phyloP scores from a whole-genome alignment of 176 grass and related monocot species.

The Olyra latifolia region DNA sequence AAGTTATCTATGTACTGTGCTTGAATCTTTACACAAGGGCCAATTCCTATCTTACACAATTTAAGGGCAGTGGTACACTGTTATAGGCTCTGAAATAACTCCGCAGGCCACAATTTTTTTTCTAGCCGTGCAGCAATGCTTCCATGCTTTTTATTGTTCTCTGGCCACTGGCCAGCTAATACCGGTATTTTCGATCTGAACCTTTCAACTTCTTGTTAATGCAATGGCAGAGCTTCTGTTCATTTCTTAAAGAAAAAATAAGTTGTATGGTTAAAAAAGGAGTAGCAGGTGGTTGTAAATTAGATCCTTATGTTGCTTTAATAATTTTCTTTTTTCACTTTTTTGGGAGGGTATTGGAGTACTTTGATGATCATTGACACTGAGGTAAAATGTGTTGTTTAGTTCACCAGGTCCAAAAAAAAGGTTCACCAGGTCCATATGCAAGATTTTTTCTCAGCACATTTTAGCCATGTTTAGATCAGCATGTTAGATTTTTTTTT shows the following conservation, averaged over 20 bases:
- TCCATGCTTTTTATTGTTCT: not conserved
- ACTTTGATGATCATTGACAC: not conserved
- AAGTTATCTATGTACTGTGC: not conserved
- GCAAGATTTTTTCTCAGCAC: not conserved
- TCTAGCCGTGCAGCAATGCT: not conserved
- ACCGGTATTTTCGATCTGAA: not conserved
- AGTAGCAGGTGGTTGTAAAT: not conserved
- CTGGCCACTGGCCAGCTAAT: not conserved
- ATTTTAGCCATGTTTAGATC: not conserved
- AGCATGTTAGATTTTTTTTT: not conserved
- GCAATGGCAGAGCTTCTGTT: not conserved
- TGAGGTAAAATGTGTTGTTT: not conserved
- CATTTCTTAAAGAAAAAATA: not conserved
- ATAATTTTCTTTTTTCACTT: not conserved
- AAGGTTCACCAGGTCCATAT: not conserved
- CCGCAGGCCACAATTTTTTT: not conserved
- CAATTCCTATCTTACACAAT: not conserved
- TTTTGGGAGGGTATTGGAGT: not conserved
- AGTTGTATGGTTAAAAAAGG: not conserved
- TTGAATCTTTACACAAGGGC: not conserved
- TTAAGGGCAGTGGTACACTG: not conserved
- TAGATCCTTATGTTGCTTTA: not conserved
- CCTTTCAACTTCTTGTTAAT: not conserved
- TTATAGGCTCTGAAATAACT: not conserved
- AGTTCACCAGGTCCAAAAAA: not conserved